Percentiles rank a stretch among this genome's conserved stretches.
These are phyloP conservation scores for Nadsonia fulvescens DNA, from an alignment of 805 yeast genomes.

Conservation along the genomic window DNA sequence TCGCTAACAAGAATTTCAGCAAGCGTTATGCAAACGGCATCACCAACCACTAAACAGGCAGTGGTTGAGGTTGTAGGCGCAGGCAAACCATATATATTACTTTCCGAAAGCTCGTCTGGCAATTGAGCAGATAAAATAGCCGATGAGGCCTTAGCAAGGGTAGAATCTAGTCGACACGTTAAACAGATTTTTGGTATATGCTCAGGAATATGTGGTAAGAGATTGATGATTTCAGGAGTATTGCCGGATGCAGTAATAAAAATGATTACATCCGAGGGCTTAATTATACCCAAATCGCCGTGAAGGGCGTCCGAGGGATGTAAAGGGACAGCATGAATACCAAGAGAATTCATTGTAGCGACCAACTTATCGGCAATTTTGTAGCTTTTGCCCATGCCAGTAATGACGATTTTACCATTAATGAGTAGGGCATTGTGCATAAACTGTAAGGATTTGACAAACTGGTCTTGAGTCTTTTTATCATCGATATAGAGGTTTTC, in stretches of 20 bases:
- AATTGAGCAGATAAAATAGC: slow-evolving; percentile 45
- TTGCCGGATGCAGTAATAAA: slow-evolving; percentile 68
- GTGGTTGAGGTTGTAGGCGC: slow-evolving; percentile 84
- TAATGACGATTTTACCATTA: slow-evolving; percentile 54
- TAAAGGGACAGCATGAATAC: slow-evolving; percentile 44
- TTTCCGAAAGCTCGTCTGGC: slow-evolving; percentile 39
- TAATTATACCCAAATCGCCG: slow-evolving; percentile 68
- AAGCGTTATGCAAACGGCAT: slow-evolving; percentile 58
- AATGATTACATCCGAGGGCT: slow-evolving; percentile 37
- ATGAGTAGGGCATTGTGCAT: slow-evolving; percentile 23
- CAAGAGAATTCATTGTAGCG: slow-evolving; percentile 69
- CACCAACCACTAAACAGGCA: slow-evolving; percentile 55
- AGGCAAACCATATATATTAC: slow-evolving; percentile 53
- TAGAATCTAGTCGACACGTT: slow-evolving; percentile 43
- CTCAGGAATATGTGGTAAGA: slow-evolving; percentile 39
- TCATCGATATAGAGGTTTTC: slow-evolving; percentile 13
- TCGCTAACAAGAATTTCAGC: slow-evolving; percentile 50
- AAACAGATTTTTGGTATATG: slow-evolving; percentile 38
- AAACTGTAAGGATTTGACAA: slow-evolving; percentile 15
- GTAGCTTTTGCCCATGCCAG: slow-evolving; percentile 75
- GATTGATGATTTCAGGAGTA: slow-evolving; percentile 49
- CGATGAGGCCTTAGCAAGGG: slow-evolving; percentile 32
- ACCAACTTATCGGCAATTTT: slow-evolving; percentile 63
- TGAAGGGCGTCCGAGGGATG: slow-evolving; percentile 84
- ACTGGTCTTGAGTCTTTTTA: slow-evolving; percentile 13